These are phyloP conservation scores for Botrytis deweyae DNA, from an alignment of 2,329 filamentous ascomycete species.

Conservation along the genomic window DNA sequence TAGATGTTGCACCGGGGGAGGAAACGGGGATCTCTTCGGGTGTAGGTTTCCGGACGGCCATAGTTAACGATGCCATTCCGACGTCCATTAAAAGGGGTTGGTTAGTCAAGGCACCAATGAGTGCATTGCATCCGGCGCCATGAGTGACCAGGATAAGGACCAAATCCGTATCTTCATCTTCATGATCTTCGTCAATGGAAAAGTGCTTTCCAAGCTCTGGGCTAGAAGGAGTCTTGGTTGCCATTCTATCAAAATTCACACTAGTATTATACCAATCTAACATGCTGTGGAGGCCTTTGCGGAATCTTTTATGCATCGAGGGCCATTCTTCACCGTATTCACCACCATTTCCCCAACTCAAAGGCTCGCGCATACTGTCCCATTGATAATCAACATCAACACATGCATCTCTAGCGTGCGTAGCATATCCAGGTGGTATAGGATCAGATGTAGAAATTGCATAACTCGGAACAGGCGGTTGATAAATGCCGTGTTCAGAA, in stretches of 20 bases:
- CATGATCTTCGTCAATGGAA: conserved; percentile 44
- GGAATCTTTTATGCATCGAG: conserved; percentile 87
- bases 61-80: conserved; percentile 83
- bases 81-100: conserved; percentile 91
- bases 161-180: conserved; percentile 67
- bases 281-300: conserved; percentile 73
- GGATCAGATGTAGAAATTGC: conserved; percentile 76
- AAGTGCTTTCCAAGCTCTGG: conserved; percentile 36
- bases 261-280: conserved; percentile 76
- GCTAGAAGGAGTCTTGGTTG: conserved; percentile 47
- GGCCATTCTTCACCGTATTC: conserved; percentile 93
- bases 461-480: conserved; percentile 76
- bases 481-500: conserved; percentile 53
- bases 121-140: conserved; percentile 91
- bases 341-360: conserved; percentile 85
- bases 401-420: conserved; percentile 86
- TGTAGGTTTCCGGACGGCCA: conserved; percentile 65
- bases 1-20: conserved; percentile 36
- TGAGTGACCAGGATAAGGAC: conserved; percentile 89
- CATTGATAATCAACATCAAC: conserved; percentile 89
- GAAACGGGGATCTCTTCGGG: conserved; percentile 28
- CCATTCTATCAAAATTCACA: conserved; percentile 53
- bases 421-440: conserved; percentile 84
- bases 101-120: conserved; percentile 88
- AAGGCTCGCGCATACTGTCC: conserved; percentile 81